A percentile compares a stretch with the other conserved stretches of the same genome.
These are phyloP conservation scores for Tetrapisispora taiwanensis DNA, from an alignment of 805 yeast species.

Conservation along the genomic window DNA sequence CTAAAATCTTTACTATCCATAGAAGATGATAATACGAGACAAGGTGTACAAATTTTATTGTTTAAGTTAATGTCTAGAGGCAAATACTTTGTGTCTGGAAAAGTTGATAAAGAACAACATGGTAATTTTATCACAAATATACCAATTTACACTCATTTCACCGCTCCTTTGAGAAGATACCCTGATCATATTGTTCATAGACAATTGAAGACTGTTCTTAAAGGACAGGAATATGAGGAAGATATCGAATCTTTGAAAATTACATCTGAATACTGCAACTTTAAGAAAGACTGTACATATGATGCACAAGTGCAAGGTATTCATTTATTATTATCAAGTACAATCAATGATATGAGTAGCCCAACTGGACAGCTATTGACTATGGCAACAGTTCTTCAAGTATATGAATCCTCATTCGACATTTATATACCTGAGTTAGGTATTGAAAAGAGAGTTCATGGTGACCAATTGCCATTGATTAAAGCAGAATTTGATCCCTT, in stretches of 20 bases:
- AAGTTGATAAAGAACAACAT: slow-evolving; percentile 64
- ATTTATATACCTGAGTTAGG: slow-evolving; percentile 88
- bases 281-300: slow-evolving; percentile 88
- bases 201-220: slow-evolving; percentile 65
- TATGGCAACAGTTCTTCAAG: slow-evolving; percentile 82
- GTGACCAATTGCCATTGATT: slow-evolving; percentile 86
- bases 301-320: slow-evolving; percentile 92
- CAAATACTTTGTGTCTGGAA: slow-evolving; percentile 81
- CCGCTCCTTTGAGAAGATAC: slow-evolving; percentile 89
- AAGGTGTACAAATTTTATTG: slow-evolving; percentile 68
- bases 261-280: slow-evolving; percentile 85
- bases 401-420: slow-evolving; percentile 93
- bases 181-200: slow-evolving; percentile 90
- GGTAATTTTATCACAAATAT: slow-evolving; percentile 74
- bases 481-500: slow-evolving; percentile 85
- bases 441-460: slow-evolving; percentile 91
- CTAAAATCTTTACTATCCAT: slow-evolving; percentile 60
- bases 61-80: slow-evolving; percentile 79
- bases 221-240: slow-evolving; percentile 34
- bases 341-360: slow-evolving; percentile 62
- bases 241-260: slow-evolving; percentile 66
- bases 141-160: slow-evolving; percentile 86
- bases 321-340: slow-evolving; percentile 75
- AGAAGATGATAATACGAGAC: slow-evolving; percentile 51
- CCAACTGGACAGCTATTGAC: slow-evolving; percentile 73